A percentile compares a stretch with the other conserved stretches of the same genome.
These are phyloP conservation scores for Fomitopsis serialis DNA, from an alignment of 768 basidiomycete species.

Conservation along the genomic window DNA sequence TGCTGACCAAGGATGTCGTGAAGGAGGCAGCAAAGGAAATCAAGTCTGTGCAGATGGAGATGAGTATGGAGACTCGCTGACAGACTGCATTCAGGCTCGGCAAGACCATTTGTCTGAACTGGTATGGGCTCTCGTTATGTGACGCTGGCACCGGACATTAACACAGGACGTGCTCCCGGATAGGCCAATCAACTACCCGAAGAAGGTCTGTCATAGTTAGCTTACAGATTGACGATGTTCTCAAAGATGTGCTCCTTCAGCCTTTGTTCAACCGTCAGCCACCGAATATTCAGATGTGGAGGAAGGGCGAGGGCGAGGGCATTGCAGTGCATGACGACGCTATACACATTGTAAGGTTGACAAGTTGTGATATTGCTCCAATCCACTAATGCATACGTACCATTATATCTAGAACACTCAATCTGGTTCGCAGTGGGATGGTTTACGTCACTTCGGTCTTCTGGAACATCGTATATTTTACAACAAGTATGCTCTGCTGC, in stretches of 20 bases:
- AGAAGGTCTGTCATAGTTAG: slow-evolving; percentile 36
- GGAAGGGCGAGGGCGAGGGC: slow-evolving; percentile 11
- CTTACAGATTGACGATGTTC: neutral
- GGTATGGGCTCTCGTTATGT: slow-evolving; percentile 35
- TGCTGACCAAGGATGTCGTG: slow-evolving; percentile 62
- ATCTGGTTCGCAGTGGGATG: slow-evolving; percentile 70
- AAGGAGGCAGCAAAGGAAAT: slow-evolving; percentile 51
- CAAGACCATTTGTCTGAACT: slow-evolving; percentile 53
- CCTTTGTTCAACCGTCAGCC: slow-evolving; percentile 51
- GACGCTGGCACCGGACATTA: neutral
- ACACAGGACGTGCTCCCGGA: neutral
- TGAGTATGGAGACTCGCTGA: neutral
- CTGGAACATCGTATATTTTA: slow-evolving; percentile 51
- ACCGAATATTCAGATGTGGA: slow-evolving; percentile 44
- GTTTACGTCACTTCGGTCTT: slow-evolving; percentile 54
- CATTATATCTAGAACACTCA: slow-evolving; percentile 53
- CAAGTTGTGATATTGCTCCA: neutral
- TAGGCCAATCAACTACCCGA: slow-evolving; percentile 67
- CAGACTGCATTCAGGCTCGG: slow-evolving; percentile 36
- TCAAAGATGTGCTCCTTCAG: slow-evolving; percentile 23
- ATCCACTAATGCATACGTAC: neutral
- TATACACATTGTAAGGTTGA: slow-evolving; percentile 16
- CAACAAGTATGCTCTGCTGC: slow-evolving; percentile 53
- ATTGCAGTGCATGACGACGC: slow-evolving; percentile 22
- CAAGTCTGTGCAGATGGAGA: slow-evolving; percentile 31